A percentile compares a stretch with the other conserved stretches of the same genome.
These are phyloP conservation scores for Fusarium buxicola DNA, from an alignment of 2,329 filamentous ascomycete species.

Conservation along the genomic window DNA sequence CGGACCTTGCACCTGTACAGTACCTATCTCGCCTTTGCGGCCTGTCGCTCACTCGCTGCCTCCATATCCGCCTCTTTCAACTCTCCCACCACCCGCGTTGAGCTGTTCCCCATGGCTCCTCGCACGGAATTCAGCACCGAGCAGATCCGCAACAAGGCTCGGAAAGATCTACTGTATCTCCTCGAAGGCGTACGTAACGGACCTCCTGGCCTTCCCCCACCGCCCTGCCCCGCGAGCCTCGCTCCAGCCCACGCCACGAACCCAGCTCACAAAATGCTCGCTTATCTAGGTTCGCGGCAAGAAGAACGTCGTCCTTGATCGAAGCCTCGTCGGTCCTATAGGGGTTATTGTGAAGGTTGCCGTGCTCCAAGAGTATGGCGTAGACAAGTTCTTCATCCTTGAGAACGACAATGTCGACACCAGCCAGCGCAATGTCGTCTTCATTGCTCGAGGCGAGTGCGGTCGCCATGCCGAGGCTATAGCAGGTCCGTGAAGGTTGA, in stretches of 20 bases:
- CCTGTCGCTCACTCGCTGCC: slow-evolving; percentile 28
- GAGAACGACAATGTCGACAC: slow-evolving; percentile 97
- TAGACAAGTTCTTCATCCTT: slow-evolving; percentile 96
- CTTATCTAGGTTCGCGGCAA: slow-evolving; percentile 87
- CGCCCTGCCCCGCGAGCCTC: slow-evolving; percentile 29
- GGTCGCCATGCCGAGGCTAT: slow-evolving; percentile 85
- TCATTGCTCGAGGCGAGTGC: slow-evolving; percentile 91
- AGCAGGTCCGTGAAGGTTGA: slow-evolving; percentile 74
- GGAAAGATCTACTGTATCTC: slow-evolving; percentile 88
- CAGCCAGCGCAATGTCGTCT: slow-evolving; percentile 94
- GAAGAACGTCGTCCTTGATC: slow-evolving; percentile 97
- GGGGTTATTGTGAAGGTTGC: slow-evolving; percentile 95
- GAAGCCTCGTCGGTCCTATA: slow-evolving; percentile 87
- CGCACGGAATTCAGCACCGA: slow-evolving; percentile 78
- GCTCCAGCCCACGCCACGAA: slow-evolving; percentile 6
- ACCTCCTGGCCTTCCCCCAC: slow-evolving; percentile 43
- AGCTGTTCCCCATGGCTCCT: slow-evolving; percentile 72
- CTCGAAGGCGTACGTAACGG: slow-evolving; percentile 88
- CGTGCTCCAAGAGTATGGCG: slow-evolving; percentile 94
- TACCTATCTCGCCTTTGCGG: neutral
- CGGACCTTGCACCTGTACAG: slow-evolving; percentile 4
- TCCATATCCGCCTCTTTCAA: slow-evolving; percentile 18
- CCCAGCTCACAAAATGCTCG: slow-evolving; percentile 26
- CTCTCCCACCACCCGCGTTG: slow-evolving; percentile 50
- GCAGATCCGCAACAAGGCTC: slow-evolving; percentile 82